These are phyloP conservation scores for Kokia cookei DNA, from an alignment of 441 rosid species.

Conservation along the genomic window DNA sequence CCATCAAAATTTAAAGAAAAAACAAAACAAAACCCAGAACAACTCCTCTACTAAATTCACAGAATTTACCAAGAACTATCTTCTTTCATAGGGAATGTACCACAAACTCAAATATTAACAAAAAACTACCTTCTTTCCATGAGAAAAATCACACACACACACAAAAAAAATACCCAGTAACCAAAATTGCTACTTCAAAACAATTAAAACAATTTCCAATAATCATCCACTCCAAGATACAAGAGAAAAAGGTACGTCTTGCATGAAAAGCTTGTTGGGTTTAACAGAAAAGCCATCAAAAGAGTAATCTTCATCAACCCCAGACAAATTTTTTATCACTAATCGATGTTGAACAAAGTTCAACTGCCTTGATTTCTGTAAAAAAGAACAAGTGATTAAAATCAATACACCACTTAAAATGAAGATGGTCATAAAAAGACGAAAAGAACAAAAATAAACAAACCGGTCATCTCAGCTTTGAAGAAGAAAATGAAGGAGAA, in stretches of 20 bases:
- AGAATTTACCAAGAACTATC: background rate
- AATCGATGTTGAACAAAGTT: slow-evolving; percentile 30
- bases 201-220: background rate
- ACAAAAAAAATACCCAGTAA: background rate
- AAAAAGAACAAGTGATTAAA: background rate
- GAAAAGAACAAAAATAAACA: slow-evolving; percentile 7
- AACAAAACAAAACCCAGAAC: background rate
- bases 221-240: background rate
- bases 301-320: slow-evolving; percentile 42
- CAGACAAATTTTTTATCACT: slow-evolving; percentile 40
- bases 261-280: slow-evolving; percentile 70
- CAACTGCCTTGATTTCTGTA: slow-evolving; percentile 44
- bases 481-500: slow-evolving; percentile 24
- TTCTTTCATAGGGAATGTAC: background rate
- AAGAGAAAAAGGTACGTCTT: slow-evolving; percentile 47
- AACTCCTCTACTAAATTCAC: background rate
- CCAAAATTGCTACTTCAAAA: background rate
- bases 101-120: background rate
- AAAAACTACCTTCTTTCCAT: background rate
- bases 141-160: background rate
- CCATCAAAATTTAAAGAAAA: slow-evolving; percentile 2
- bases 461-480: slow-evolving; percentile 39
- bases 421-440: background rate
- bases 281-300: slow-evolving; percentile 41
- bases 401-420: background rate